Evolutionary conservation across 495 filamentous ascomycete species (phyloP), one percentile per base, ranked within the genome.

Genomic region (Penicillium angulare): DNA sequence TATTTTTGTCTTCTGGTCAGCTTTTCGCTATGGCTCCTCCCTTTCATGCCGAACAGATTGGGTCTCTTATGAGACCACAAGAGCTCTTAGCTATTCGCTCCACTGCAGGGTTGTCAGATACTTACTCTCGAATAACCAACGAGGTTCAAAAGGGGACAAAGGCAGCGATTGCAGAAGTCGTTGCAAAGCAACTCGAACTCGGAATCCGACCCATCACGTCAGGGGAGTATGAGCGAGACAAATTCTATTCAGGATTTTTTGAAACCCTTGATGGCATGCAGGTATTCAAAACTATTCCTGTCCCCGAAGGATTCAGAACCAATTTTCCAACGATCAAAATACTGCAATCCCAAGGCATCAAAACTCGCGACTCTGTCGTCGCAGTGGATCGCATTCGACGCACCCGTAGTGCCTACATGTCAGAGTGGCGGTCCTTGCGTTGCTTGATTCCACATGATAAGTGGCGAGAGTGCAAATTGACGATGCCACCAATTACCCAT

Each of bases 41-140:
- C 8, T 65, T 65, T 29, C 56, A 47, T 39, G 56, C 59, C 12
- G 62, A 65, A 41, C 62, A 65, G 5, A 55, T 65, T 17, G 59
- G 62, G 8, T 63, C 56, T 41, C 45, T 65, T 2, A 32, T 65
- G 29, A 59, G 62, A 10, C 62, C 59, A 0, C 39, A 40, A 3
- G 33, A 50, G 5, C 50, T 65, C 5, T 39, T 65, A 3, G 38
- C 49, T 4, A 51, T 45, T 3, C 65, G 57, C 5, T 58, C 57
- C 7, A 54, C 63, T 8, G 62, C 60, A 12, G 56, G 63, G 20
- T 18, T 47, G 15, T 32, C 45, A 39, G 52, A 59, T 50, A 21
- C 49, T 3, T 55, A 44, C 29, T 53, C 53, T 0, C 24, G 50
- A 43, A 10, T 40, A 1, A 43, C 52, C 15, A 20, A 47, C 1